Evolutionary conservation across 1,139 yeast genomes (phyloP).

Genomic region (Suhomyces choctaworum): DNA sequence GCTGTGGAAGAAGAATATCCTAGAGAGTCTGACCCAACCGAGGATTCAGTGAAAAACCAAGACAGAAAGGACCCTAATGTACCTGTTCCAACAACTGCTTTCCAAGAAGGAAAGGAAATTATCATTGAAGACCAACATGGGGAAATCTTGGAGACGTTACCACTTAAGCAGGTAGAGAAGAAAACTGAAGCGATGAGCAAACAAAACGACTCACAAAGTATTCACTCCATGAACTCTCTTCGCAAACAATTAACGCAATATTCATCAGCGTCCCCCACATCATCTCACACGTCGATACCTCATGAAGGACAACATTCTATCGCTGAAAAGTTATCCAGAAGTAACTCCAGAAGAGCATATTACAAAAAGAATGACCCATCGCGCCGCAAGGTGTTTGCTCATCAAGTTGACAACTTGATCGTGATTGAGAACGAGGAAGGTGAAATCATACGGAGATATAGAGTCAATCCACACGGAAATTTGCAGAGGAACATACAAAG

Average conservation of each 20-base stretch:
- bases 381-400: slow-evolving; percentile 43
- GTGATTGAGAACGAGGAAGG: slow-evolving; percentile 91
- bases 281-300: not conserved
- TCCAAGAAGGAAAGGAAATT: slow-evolving; percentile 67
- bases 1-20: not conserved
- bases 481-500: slow-evolving; percentile 22
- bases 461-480: slow-evolving; percentile 55
- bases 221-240: slow-evolving; percentile 45
- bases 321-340: slow-evolving; percentile 13
- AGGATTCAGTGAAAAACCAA: slow-evolving; percentile 3
- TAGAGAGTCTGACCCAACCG: not conserved
- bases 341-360: slow-evolving; percentile 25
- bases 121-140: slow-evolving; percentile 83
- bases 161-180: slow-evolving; percentile 14
- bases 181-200: not conserved
- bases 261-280: slow-evolving; percentile 19
- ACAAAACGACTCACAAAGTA: slow-evolving; percentile 26
- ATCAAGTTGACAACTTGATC: slow-evolving; percentile 64
- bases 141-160: slow-evolving; percentile 57
- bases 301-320: slow-evolving; percentile 1
- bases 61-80: slow-evolving; percentile 4
- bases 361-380: slow-evolving; percentile 34
- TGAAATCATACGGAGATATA: slow-evolving; percentile 81
- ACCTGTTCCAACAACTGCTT: slow-evolving; percentile 49
- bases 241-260: slow-evolving; percentile 39